Evolutionary conservation across 1,139 yeast species (phyloP), one percentile per base, ranked within the genome.

Genomic region (Trichomonascaceae sp.): DNA sequence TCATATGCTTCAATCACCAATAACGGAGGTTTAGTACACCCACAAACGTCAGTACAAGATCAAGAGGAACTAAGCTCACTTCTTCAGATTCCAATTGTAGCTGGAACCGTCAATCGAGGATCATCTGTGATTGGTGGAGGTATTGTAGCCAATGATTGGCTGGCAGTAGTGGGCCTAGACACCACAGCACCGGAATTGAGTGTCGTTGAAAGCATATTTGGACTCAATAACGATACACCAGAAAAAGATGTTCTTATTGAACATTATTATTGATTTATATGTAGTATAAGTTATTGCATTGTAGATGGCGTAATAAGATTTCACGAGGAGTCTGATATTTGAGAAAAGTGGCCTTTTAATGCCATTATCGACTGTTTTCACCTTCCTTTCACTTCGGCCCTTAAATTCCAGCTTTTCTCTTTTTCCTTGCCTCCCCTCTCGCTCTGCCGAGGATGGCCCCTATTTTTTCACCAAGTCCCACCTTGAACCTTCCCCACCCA

Each of bases 71-170:
- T 95, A 65, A 88, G 96, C 12, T 89, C 97, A 43, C 79, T 95
- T 70, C 80, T 95, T 66, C 99, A 95, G 75, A 96, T 95, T 51
- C 99, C 99, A 55, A 79, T 95, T 62, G 99, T 95, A 49, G 99
- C 99, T 13, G 99, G 99, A 73, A 90, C 98, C 45, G 95, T 95
- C 58, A 95, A 95, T 78, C 85, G 99, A 74, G 99, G 99, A 73
- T 87, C 96, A 24, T 76, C 96, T 10, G 98, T 93, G 52, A 96
- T 95, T 60, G 99, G 99, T 66, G 98, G 98, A 50, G 99, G 99
- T 63, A 83, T 93, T 84, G 98, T 95, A 51, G 99, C 91, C 51
- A 95, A 95, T 70, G 99, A 95, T 76, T 95, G 97, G 96, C 78
- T 93, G 61, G 95, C 98, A 39, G 98, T 95, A 52, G 81, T 96